A percentile compares a stretch with the other conserved stretches of the same genome.
Conservation (phyloP, 1,139 yeast genomes). For the Suhomyces panamericanus region DNA sequence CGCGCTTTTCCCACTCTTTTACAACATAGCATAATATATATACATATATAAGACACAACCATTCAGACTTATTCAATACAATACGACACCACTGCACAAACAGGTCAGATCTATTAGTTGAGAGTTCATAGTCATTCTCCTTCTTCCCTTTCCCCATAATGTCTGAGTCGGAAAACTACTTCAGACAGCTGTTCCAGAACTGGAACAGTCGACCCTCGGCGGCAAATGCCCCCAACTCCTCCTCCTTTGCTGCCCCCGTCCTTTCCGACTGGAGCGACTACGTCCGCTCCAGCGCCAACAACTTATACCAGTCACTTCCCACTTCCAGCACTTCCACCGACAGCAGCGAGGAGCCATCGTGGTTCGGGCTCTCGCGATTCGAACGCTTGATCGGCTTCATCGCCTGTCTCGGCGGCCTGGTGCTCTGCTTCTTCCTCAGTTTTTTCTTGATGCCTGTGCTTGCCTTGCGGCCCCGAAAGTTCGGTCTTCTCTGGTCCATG, state of each 20-base stretch:
- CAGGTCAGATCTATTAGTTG: too few relatives aligned
- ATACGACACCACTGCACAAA: too few relatives aligned
- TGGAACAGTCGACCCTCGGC: slow-evolving; percentile 35
- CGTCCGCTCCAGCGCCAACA: slow-evolving; percentile 43
- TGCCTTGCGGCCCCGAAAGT: slow-evolving; percentile 87
- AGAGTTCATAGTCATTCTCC: too few relatives aligned
- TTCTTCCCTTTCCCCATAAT: slow-evolving; percentile 13
- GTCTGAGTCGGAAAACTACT: slow-evolving; percentile 46
- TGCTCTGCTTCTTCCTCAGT: slow-evolving; percentile 78
- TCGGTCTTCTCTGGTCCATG: slow-evolving; percentile 87
- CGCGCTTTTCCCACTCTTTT: too few relatives aligned
- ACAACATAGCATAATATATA: too few relatives aligned
- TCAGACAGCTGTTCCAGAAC: slow-evolving; percentile 43
- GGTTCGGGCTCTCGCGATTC: slow-evolving; percentile 68
- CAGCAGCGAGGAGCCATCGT: slow-evolving; percentile 44
- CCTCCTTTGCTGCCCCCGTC: slow-evolving; percentile 25
- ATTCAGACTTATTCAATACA: too few relatives aligned
- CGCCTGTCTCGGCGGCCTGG: slow-evolving; percentile 73
- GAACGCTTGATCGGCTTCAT: slow-evolving; percentile 80
- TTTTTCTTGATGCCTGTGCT: slow-evolving; percentile 85
- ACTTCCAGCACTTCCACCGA: slow-evolving; percentile 23
- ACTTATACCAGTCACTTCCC: slow-evolving; percentile 44
- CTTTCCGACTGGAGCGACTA: slow-evolving; percentile 50
- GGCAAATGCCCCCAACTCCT: slow-evolving; percentile 6
- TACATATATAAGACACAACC: too few relatives aligned